phyloP scores from a whole-genome alignment of 176 grass and related monocot species.

The Neostapfia colusana region DNA sequence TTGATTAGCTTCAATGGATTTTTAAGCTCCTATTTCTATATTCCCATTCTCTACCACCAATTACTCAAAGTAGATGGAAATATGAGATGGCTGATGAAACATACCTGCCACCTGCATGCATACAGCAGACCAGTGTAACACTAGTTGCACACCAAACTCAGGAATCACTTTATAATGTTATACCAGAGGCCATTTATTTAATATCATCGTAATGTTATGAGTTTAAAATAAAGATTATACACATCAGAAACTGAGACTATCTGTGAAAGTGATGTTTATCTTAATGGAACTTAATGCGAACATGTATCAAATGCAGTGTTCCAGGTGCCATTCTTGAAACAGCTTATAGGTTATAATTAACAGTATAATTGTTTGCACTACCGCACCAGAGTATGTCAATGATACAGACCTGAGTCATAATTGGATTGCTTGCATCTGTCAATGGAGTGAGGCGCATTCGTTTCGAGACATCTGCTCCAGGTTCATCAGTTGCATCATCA shows the following conservation, averaged over 20 bases:
- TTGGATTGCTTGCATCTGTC: constrained; percentile 92
- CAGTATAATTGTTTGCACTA: not conserved
- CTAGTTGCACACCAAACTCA: constrained; percentile 16
- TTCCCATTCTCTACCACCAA: too few relatives aligned
- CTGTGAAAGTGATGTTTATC: not conserved
- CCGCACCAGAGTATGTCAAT: not conserved
- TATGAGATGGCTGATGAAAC: constrained; percentile 4
- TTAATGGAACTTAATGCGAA: constrained; percentile 27
- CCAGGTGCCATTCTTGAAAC: not conserved
- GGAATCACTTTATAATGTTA: constrained; percentile 8
- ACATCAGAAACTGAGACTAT: not conserved
- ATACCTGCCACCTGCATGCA: constrained; percentile 12
- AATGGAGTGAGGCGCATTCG: constrained; percentile 65
- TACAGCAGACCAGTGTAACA: not conserved
- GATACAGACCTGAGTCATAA: constrained; percentile 82
- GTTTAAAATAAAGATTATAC: not conserved
- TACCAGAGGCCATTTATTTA: not conserved
- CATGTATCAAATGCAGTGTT: not conserved
- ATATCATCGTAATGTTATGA: not conserved
- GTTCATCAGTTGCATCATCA: constrained; percentile 36
- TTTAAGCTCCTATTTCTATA: too few relatives aligned
- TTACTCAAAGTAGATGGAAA: not conserved
- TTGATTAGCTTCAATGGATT: not conserved
- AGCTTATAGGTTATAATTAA: not conserved
- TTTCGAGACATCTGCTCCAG: constrained; percentile 50